Evolutionary conservation across 495 filamentous ascomycete species (phyloP), one percentile per base, ranked within the genome.

Genomic region (Penicillium desertorum): DNA sequence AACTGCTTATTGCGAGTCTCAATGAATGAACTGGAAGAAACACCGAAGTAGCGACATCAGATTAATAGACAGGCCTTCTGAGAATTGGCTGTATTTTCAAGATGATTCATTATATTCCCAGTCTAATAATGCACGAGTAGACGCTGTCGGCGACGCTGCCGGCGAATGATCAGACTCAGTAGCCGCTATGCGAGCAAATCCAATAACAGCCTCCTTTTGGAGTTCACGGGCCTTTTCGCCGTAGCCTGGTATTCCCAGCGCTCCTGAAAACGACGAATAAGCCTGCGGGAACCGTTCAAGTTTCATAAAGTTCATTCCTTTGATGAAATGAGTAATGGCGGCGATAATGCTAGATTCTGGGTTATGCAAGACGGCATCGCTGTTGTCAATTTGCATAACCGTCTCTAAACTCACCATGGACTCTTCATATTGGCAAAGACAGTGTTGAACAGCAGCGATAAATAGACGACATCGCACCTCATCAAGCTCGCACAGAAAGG

Each of bases 301-400:
- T 32, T 51, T 51, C 39, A 63, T 46, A 10, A 64, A 47, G 34
- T 65, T 64, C 22, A 48, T 45, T 11, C 56, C 64, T 50, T 56
- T 50, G 22, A 70, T 47, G 30, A 52, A 68, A 22, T 51, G 30
- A 19, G 62, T 62, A 46, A 62, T 59, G 20, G 58, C 56, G 6
- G 29, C 19, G 11, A 61, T 39, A 6, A 65, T 34, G 5, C 7
- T 44, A 7, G 39, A 32, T 10, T 45, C 27, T 8, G 19, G 23
- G 7, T 22, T 20, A 14, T 52, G 22, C 14, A 55, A 54, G 4
- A 32, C 14, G 11, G 50, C 27, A 43, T 57, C 42, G 12, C 22
- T n/a, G 5, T 14, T n/a, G 43, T 25, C n/a, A 16, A 42, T 44
- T 27, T 59, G 36, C 4, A 64, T 10, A 2, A 62, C 41, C 11